Conservation (phyloP, 2,329 filamentous ascomycete species). For the Tolypocladium tropicale region DNA sequence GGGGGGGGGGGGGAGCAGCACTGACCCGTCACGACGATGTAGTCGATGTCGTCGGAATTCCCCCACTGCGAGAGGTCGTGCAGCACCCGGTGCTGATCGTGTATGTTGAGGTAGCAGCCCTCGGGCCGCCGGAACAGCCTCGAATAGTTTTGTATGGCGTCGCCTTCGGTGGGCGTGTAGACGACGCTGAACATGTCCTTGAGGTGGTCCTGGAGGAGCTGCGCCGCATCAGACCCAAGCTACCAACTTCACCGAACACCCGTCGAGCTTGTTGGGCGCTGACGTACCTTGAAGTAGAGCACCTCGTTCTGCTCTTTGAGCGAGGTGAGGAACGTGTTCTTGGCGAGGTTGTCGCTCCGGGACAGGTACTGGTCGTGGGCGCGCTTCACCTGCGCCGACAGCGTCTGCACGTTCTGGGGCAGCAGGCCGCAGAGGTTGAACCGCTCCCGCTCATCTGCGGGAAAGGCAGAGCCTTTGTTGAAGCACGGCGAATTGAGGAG, state of each 20-base stretch:
- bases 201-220: constrained; percentile 67
- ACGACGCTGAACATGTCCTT: constrained; percentile 87
- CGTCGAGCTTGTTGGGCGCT: too few species aligned
- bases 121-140: constrained; percentile 67
- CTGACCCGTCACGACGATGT: constrained; percentile 75
- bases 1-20: too few species aligned
- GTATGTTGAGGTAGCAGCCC: constrained; percentile 71
- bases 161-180: constrained; percentile 83
- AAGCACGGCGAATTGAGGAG: constrained; percentile 31
- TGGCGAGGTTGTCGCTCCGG: constrained; percentile 55
- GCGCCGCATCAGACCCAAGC: neutral
- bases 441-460: constrained; percentile 51
- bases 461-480: constrained; percentile 79
- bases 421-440: constrained; percentile 68
- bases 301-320: constrained; percentile 81
- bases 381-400: constrained; percentile 66
- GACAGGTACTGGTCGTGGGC: constrained; percentile 72
- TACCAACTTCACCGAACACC: neutral
- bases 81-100: constrained; percentile 55
- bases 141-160: constrained; percentile 80
- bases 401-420: constrained; percentile 59
- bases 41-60: constrained; percentile 64
- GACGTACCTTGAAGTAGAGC: constrained; percentile 59
- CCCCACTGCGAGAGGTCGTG: constrained; percentile 60
- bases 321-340: constrained; percentile 81